Percentiles rank a stretch among this genome's conserved stretches.
Conservation (phyloP, 306 rosid genomes). For the Ormosia semicastrata region DNA sequence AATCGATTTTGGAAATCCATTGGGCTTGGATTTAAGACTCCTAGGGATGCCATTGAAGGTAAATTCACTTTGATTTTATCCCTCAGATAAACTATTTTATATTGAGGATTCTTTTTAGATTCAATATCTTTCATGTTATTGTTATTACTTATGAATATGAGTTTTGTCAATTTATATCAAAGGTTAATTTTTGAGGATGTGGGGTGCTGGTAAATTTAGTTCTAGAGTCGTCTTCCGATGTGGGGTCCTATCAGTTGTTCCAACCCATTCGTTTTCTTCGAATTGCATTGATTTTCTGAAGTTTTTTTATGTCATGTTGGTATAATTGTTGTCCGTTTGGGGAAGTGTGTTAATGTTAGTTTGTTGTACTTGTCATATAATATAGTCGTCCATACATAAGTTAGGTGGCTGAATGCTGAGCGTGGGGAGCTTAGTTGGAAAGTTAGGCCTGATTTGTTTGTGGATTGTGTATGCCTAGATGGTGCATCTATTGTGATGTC, state of each 20-base stretch:
- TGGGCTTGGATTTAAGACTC: constrained; percentile 72
- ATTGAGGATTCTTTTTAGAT: not conserved
- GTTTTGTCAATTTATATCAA: not conserved
- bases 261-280: too few species aligned
- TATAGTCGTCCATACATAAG: not conserved
- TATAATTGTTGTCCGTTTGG: not conserved
- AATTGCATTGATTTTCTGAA: not conserved
- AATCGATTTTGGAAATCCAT: constrained; percentile 58
- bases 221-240: not conserved
- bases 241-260: not conserved
- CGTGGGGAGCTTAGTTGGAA: not conserved
- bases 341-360: not conserved
- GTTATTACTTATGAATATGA: not conserved
- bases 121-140: not conserved
- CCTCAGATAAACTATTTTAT: not conserved
- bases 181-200: not conserved
- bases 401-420: not conserved
- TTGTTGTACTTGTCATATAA: not conserved
- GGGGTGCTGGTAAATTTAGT: not conserved
- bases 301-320: not conserved
- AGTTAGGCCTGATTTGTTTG: not conserved
- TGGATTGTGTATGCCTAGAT: not conserved
- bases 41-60: constrained; percentile 65
- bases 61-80: not conserved
- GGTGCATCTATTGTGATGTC: not conserved